Base-by-base conservation (phyloP, 169 alveolate species). In the Cryptosporidium tyzzeri region DNA sequence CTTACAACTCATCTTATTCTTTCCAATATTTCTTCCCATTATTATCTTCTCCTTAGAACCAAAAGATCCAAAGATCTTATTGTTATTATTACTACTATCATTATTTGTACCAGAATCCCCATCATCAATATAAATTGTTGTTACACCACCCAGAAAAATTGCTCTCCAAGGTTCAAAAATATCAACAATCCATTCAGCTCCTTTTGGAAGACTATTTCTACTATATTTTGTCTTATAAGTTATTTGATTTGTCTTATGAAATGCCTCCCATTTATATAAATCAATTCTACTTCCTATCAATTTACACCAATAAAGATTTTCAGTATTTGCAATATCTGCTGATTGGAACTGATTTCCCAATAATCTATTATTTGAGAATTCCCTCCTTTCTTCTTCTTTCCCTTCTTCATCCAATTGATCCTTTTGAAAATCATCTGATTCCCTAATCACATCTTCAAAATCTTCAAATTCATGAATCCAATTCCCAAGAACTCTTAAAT, bases 231-330 rank as follows among this genome's bases (percentile, higher is more conserved):
- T 75, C 23, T 41, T 59, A 61, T 59, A 75, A 16, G 55, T 75
- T 2, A 75, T 31, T 50, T 75, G 71, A 75, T 37, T 61, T 7
- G 86, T 75, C 50, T 59, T 75, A 35, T 75, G 86, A 31, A 75
- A 75, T 0, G 85, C 35, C 44, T 85, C 91, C 91, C 91, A 85
- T 62, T 86, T 80, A n/a, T 70, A 80, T 5, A 92, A 69, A 65
- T 92, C 94, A 69, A 85, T 80, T 44, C 93, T 87, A 21, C 91
- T 74, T 0, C 94, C 94, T 12, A 92, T 70, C 16, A 92, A 80
- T 3, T 86, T 71, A n/a, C 91, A 62, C 93, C 93, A 91, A 45
- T 75, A 86, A 23, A 91, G 85, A 67, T 86, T 80, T 23, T 84
- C 70, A n/a, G 93, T 86, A 53, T 29, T 70, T 12, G 80, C 85